Evolutionary conservation across 345 rosid species (phyloP).

Genomic region (Excoecaria agallocha): DNA sequence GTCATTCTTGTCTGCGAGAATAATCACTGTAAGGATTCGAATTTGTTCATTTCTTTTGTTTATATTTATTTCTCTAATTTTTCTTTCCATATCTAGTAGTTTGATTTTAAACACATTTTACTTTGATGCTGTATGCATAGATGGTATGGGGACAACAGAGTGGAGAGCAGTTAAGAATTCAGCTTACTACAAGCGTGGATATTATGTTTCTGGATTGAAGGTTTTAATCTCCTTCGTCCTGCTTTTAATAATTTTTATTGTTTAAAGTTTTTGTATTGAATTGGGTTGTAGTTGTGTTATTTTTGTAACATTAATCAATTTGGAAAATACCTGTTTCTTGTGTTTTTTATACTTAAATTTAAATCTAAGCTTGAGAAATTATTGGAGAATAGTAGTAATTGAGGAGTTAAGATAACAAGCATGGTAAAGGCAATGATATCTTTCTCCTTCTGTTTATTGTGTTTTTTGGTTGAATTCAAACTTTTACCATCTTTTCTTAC

Average conservation of each 20-base stretch:
- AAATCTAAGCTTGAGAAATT: background rate
- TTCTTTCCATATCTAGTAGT: background rate
- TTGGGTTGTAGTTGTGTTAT: background rate
- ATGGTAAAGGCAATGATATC: background rate
- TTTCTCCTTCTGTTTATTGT: background rate
- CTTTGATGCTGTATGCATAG: slow-evolving; percentile 33
- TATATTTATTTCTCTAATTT: background rate
- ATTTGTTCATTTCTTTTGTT: background rate
- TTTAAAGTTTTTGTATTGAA: background rate
- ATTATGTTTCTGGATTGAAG: slow-evolving; percentile 96
- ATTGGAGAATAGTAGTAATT: background rate
- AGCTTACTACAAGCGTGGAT: slow-evolving; percentile 91
- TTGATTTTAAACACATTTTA: slow-evolving; percentile 10
- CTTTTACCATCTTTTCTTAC: background rate
- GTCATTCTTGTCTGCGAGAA: slow-evolving; percentile 92
- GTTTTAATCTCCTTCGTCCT: slow-evolving; percentile 27
- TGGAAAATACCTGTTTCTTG: background rate
- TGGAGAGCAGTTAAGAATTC: slow-evolving; percentile 98
- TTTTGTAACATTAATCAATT: background rate
- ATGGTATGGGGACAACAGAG: slow-evolving; percentile 99
- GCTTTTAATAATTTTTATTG: background rate
- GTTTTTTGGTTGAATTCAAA: background rate
- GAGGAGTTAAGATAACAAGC: background rate
- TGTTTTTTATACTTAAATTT: background rate
- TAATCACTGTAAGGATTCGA: slow-evolving; percentile 66